Evolutionary conservation across 805 yeast genomes (phyloP), one percentile per base, ranked within the genome.

Genomic region (Torulaspora maleeae): DNA sequence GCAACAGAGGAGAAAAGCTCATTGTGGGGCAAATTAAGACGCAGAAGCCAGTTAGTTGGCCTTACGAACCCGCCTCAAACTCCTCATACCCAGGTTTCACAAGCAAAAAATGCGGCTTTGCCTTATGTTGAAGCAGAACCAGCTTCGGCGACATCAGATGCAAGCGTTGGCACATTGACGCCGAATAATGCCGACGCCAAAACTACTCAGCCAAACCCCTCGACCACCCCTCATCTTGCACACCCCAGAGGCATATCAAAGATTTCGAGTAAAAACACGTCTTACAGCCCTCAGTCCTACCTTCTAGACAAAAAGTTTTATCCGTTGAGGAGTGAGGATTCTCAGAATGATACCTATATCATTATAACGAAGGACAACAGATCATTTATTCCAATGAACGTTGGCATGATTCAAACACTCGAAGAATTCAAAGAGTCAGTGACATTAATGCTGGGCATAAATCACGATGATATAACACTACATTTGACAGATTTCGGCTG

Each of bases 401-500:
- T 72, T 12, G 65, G 65, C 5, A 41, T 52, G 16, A 49, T 64
- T 17, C 50, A 53, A 1, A 56, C 64, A 10, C 55, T 68, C 1
- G 64, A 58, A 0, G 67, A 64, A 1, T 66, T 78, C 25, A 80
- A 76, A 49, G 60, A 58, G 2, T 54, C 58, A 9, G 50, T 81
- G 13, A 59, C 73, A 0, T 59, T 67, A 1, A 61, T 66, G 2
- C 54, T 80, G 13, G 53, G 55, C 3, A 56, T 64, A 3, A 52
- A 51, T 15, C 51, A 58, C 8, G 44, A 54, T 6, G 60, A 60
- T 10, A 43, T 64, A 27, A 60, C 72, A 0, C 70, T 79, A 34
- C 83, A 82, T 51, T 62, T 87, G 49, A 83, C 95, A 0, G 95
- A 87, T 42, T 78, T 80, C 60, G 79, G 80, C 16, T 69, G 80